Evolutionary conservation across 108 stramenopile species (phyloP).

Genomic region (Mayamaea pseudoterrestris): DNA sequence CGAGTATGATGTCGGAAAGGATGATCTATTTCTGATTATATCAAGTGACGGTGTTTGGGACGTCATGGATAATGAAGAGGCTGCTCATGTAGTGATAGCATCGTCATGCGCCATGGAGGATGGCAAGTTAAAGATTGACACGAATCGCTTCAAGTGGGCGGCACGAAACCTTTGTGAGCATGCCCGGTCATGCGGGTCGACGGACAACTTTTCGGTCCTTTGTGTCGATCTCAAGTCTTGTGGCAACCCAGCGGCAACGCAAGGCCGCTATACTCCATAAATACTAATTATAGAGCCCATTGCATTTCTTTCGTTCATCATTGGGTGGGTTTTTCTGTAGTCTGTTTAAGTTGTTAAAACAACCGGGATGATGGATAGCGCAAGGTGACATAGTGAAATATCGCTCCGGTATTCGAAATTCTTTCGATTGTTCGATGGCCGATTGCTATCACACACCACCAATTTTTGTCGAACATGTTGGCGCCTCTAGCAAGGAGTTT

Average conservation of each 20-base stretch:
- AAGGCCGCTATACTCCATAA: conserved; percentile 26
- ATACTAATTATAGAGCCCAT: not conserved
- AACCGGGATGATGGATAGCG: no score
- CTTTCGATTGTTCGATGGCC: no score
- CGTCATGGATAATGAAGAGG: conserved; percentile 75
- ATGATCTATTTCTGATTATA: conserved; percentile 83
- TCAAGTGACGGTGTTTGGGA: conserved; percentile 85
- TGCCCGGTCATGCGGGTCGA: conserved; percentile 68
- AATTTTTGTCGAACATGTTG: no score
- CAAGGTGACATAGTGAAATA: no score
- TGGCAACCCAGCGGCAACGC: conserved; percentile 30
- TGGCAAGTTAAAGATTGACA: conserved; percentile 55
- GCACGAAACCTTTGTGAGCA: conserved; percentile 64
- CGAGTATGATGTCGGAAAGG: conserved; percentile 69
- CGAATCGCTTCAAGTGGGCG: conserved; percentile 70
- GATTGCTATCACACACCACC: no score
- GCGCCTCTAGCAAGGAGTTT: no score
- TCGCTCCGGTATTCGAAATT: no score
- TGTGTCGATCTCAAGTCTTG: conserved; percentile 66
- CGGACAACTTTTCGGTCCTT: conserved; percentile 66
- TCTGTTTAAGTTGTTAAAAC: no score
- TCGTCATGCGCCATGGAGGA: conserved; percentile 78
- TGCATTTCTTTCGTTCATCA: not conserved
- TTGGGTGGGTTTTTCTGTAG: no score
- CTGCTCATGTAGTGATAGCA: conserved; percentile 73